Evolutionary conservation across 805 yeast genomes (phyloP).

Genomic region (Brettanomyces naardenensis): DNA sequence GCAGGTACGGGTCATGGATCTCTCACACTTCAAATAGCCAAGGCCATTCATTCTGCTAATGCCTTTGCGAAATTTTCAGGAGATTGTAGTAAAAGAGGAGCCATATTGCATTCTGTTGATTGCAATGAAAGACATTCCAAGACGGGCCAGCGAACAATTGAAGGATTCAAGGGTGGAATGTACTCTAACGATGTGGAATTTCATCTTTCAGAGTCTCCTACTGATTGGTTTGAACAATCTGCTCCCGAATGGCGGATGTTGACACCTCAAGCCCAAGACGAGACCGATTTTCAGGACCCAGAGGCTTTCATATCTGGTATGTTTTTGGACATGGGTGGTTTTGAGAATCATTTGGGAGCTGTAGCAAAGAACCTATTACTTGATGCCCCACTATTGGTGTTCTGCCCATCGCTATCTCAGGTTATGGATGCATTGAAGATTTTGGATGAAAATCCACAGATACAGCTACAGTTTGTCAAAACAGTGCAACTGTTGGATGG

Average conservation of each 20-base stretch:
- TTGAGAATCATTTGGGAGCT: slow-evolving; percentile 26
- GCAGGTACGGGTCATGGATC: slow-evolving; percentile 55
- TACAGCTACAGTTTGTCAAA: slow-evolving; percentile 29
- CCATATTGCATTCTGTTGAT: slow-evolving; percentile 39
- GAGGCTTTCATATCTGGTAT: slow-evolving; percentile 32
- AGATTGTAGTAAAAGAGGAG: slow-evolving; percentile 28
- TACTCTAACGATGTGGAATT: slow-evolving; percentile 38
- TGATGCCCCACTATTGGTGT: slow-evolving; percentile 36
- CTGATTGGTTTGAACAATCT: slow-evolving; percentile 28
- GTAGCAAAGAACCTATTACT: slow-evolving; percentile 29
- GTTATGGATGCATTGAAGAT: slow-evolving; percentile 31
- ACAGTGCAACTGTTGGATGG: slow-evolving; percentile 39
- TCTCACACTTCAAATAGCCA: slow-evolving; percentile 34
- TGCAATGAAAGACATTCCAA: slow-evolving; percentile 30
- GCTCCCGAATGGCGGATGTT: slow-evolving; percentile 18
- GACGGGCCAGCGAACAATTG: slow-evolving; percentile 33
- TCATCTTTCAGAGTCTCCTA: slow-evolving; percentile 33
- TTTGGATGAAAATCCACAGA: slow-evolving; percentile 22
- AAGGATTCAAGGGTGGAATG: slow-evolving; percentile 34
- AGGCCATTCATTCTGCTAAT: slow-evolving; percentile 36
- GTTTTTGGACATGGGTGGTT: slow-evolving; percentile 40
- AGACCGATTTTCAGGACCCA: slow-evolving; percentile 12
- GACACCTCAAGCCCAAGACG: slow-evolving; percentile 8
- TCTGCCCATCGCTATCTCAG: slow-evolving; percentile 43
- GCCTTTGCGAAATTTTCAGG: slow-evolving; percentile 18